Conservation (phyloP, 805 yeast species). For the Kazachstania viticola region DNA sequence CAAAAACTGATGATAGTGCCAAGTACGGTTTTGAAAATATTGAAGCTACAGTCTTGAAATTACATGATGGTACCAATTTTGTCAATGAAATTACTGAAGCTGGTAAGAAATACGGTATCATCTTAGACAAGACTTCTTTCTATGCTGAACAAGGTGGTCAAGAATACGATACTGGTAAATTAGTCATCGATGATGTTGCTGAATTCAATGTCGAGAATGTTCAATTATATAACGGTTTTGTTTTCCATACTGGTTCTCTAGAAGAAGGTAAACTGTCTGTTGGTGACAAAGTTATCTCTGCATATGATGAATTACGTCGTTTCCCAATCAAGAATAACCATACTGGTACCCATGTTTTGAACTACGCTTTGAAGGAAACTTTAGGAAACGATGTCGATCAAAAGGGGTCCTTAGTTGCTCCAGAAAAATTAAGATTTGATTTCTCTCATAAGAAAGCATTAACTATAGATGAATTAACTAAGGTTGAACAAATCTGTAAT, state of each 20-base stretch:
- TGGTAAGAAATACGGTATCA: constrained; percentile 58
- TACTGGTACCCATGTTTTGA: constrained; percentile 93
- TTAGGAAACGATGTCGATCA: constrained; percentile 87
- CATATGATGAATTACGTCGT: constrained; percentile 87
- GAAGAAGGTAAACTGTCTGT: constrained; percentile 65
- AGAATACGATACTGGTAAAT: constrained; percentile 88
- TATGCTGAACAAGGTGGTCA: constrained; percentile 99
- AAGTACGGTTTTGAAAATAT: constrained; percentile 69
- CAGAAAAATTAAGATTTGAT: constrained; percentile 92
- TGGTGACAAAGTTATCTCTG: constrained; percentile 66
- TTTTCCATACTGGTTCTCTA: constrained; percentile 83
- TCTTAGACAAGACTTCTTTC: constrained; percentile 84
- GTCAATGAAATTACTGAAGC: constrained; percentile 36
- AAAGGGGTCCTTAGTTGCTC: constrained; percentile 92
- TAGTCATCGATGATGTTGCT: constrained; percentile 75
- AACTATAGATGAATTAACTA: constrained; percentile 52
- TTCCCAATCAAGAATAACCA: constrained; percentile 96
- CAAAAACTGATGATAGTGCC: constrained; percentile 72
- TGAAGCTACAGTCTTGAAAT: constrained; percentile 56
- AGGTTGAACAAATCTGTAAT: constrained; percentile 68
- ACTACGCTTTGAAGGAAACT: constrained; percentile 75
- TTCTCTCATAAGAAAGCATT: constrained; percentile 88
- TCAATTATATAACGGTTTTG: constrained; percentile 88
- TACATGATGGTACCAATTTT: constrained; percentile 57
- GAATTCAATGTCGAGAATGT: constrained; percentile 89